Conservation (phyloP, 192 early-diverging fungal species). For the Entophlyctis luteolus region DNA sequence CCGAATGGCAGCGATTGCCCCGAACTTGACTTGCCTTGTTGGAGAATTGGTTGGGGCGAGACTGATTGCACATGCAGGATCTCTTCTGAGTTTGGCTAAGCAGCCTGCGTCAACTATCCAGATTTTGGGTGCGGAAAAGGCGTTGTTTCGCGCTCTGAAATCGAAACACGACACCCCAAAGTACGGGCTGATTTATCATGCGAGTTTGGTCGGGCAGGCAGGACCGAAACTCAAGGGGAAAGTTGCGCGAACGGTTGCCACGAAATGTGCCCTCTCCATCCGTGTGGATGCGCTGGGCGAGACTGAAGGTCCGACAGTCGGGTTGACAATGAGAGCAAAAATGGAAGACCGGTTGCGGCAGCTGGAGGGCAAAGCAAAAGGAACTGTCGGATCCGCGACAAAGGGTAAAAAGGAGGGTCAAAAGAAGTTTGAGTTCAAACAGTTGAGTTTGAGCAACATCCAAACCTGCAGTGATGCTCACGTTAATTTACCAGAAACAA, state of each 20-base stretch:
- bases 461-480: too few relatives aligned
- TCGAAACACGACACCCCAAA: conserved; percentile 95
- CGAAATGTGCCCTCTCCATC: conserved; percentile 84
- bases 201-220: conserved; percentile 90
- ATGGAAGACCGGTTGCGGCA: conserved; percentile 83
- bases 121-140: conserved; percentile 98
- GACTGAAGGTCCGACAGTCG: conserved; percentile 63
- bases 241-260: conserved; percentile 89
- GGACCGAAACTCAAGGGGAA: conserved; percentile 96
- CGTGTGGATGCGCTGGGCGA: conserved; percentile 87
- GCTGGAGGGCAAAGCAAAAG: conserved; percentile 76
- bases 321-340: conserved; percentile 81
- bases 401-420: conserved; percentile 65
- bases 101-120: conserved; percentile 96
- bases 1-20: conserved; percentile 77
- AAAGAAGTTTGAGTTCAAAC: conserved; percentile 56
- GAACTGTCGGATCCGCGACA: conserved; percentile 55
- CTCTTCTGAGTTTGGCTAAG: conserved; percentile 92
- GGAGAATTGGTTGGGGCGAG: conserved; percentile 96
- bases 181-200: conserved; percentile 97
- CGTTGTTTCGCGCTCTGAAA: conserved; percentile 96
- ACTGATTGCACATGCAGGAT: conserved; percentile 95
- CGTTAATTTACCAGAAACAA: too few relatives aligned
- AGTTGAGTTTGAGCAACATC: too few relatives aligned
- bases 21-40: conserved; percentile 76